These are phyloP conservation scores for Globisporangium parvum DNA, from an alignment of 352 stramenopile species.

Conservation along the genomic window DNA sequence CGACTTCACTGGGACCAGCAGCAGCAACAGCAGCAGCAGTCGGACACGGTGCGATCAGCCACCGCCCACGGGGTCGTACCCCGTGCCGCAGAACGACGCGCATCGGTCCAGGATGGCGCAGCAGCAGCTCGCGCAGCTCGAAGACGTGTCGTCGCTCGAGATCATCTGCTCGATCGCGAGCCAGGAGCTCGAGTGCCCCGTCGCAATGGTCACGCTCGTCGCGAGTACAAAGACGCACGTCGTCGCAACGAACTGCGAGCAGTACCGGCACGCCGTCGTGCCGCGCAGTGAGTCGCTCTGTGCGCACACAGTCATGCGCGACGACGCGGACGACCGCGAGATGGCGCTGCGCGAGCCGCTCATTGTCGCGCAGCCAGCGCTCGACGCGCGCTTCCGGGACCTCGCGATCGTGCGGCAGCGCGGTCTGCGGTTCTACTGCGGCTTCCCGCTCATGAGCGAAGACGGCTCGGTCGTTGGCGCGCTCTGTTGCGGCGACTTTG, in stretches of 20 bases:
- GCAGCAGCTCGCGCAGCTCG: conserved; percentile 3
- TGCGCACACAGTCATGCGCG: conserved; percentile 11
- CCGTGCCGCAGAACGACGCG: conserved; percentile 4
- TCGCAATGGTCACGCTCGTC: conserved; percentile 18
- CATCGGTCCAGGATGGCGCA: conserved; percentile 15
- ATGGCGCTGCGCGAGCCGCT: conserved; percentile 1
- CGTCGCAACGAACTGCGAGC: conserved; percentile 11
- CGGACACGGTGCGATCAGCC: neutral
- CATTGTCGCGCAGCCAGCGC: conserved; percentile 5
- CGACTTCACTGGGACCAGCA: conserved; percentile 3
- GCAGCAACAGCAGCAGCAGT: neutral
- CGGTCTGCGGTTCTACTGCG: conserved; percentile 15
- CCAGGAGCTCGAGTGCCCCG: conserved; percentile 9
- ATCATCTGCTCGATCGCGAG: conserved; percentile 19
- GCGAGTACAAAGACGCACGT: conserved; percentile 8
- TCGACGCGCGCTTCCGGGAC: conserved; percentile 13
- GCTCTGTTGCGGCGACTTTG: conserved; percentile 17
- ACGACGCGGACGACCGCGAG: neutral
- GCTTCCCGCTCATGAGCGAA: conserved; percentile 12
- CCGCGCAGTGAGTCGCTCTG: conserved; percentile 12
- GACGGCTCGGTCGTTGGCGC: conserved; percentile 12
- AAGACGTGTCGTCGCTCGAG: conserved; percentile 17
- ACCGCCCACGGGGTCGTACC: neutral
- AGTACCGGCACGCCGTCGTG: conserved; percentile 4
- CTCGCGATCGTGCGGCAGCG: conserved; percentile 10